phyloP scores from a whole-genome alignment of 768 basidiomycete genomes.

The Phylloporus rhodoxanthus region DNA sequence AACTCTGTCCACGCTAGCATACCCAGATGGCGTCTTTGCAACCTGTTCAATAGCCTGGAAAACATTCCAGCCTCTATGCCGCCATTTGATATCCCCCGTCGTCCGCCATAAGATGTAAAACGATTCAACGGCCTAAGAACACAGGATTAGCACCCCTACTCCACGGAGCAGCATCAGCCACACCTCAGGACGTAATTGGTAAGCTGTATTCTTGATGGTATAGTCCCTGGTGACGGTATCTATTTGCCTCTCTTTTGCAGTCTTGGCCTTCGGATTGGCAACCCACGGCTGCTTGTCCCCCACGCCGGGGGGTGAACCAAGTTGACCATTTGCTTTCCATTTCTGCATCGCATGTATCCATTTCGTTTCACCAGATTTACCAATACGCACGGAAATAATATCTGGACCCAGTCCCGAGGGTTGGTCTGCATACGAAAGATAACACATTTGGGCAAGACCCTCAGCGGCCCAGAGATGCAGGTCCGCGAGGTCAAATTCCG shows the following conservation, averaged over 20 bases:
- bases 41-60: conserved; percentile 61
- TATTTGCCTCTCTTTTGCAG: conserved; percentile 14
- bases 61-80: conserved; percentile 64
- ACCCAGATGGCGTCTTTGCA: conserved; percentile 55
- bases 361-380: conserved; percentile 17
- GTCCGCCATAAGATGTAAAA: conserved; percentile 66
- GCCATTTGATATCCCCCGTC: conserved; percentile 64
- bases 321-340: conserved; percentile 44
- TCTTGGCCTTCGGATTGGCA: conserved; percentile 19
- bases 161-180: conserved; percentile 9
- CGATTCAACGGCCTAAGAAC: conserved; percentile 60
- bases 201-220: conserved; percentile 36
- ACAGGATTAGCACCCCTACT: not conserved
- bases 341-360: conserved; percentile 34
- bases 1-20: conserved; percentile 51
- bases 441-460: conserved; percentile 68
- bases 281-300: conserved; percentile 32
- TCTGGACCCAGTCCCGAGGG: conserved; percentile 67
- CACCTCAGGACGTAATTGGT: conserved; percentile 70
- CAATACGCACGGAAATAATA: conserved; percentile 34
- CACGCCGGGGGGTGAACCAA: conserved; percentile 50
- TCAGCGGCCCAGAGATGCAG: conserved; percentile 72
- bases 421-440: conserved; percentile 65
- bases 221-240: conserved; percentile 48
- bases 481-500: conserved; percentile 49